Evolutionary conservation across 2,329 filamentous ascomycete genomes (phyloP).

Genomic region (Cladosporium sp.): DNA sequence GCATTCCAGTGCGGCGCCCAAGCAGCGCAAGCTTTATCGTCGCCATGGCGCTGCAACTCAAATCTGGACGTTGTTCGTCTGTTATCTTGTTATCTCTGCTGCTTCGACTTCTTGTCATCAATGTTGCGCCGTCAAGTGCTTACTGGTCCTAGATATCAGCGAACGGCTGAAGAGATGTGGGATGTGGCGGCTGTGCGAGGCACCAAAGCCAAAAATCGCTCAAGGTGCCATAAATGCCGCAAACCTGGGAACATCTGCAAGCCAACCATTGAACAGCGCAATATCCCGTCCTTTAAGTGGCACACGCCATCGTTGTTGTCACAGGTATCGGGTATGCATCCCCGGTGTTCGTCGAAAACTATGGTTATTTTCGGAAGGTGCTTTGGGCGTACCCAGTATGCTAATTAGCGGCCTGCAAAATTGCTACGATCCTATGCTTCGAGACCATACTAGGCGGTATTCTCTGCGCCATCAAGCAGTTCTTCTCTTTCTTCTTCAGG

Average conservation of each 20-base stretch:
- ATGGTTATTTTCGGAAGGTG: not conserved
- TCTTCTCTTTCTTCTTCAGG: constrained; percentile 6
- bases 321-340: not conserved
- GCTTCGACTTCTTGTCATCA: not conserved
- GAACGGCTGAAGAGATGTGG: not conserved
- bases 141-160: not conserved
- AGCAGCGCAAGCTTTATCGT: constrained; percentile 3
- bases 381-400: not conserved
- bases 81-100: not conserved
- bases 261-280: constrained; percentile 1
- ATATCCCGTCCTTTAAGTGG: not conserved
- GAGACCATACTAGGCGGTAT: not conserved
- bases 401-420: not conserved
- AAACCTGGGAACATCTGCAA: constrained; percentile 1
- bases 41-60: not conserved
- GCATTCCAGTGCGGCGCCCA: not conserved
- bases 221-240: constrained; percentile 7
- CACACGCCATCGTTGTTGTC: not conserved
- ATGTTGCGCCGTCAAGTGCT: constrained; percentile 1
- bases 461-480: not conserved
- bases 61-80: no score
- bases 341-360: not conserved
- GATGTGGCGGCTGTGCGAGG: constrained; percentile 8
- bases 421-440: not conserved
- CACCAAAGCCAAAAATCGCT: constrained; percentile 9